These are phyloP conservation scores for Hirsutella thompsonii DNA, from an alignment of 2,329 filamentous ascomycete species.

Conservation along the genomic window DNA sequence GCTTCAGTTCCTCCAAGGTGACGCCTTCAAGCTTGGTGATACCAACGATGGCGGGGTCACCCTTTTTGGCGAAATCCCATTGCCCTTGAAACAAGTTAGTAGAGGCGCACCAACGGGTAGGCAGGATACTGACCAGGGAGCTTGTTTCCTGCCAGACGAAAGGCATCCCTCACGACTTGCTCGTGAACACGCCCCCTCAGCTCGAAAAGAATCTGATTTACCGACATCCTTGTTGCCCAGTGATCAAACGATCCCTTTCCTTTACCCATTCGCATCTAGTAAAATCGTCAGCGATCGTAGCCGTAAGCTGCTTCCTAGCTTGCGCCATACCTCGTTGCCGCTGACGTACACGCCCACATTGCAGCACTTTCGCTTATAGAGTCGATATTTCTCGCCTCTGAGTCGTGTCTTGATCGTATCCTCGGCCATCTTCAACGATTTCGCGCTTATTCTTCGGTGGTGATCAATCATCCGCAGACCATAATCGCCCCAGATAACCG, in stretches of 20 bases:
- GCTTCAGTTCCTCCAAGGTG: slow-evolving; percentile 72
- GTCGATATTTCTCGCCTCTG: slow-evolving; percentile 78
- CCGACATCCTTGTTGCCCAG: slow-evolving; percentile 81
- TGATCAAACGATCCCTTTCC: slow-evolving; percentile 96
- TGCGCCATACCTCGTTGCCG: slow-evolving; percentile 62
- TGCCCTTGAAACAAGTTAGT: slow-evolving; percentile 38
- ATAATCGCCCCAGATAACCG: slow-evolving; percentile 92
- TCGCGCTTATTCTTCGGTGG: slow-evolving; percentile 77
- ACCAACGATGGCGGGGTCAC: slow-evolving; percentile 79
- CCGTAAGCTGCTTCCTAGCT: neutral
- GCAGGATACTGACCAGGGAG: slow-evolving; percentile 56
- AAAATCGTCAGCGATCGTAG: neutral
- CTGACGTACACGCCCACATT: slow-evolving; percentile 93
- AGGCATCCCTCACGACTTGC: slow-evolving; percentile 85
- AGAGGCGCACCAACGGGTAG: neutral
- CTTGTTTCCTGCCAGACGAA: slow-evolving; percentile 88
- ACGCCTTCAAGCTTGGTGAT: slow-evolving; percentile 82
- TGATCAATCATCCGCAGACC: slow-evolving; percentile 89
- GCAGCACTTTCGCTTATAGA: slow-evolving; percentile 84
- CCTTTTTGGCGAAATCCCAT: slow-evolving; percentile 91
- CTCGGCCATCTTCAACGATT: slow-evolving; percentile 79
- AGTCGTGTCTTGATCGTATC: slow-evolving; percentile 85
- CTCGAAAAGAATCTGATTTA: slow-evolving; percentile 88
- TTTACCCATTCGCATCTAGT: slow-evolving; percentile 88
- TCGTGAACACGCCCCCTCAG: slow-evolving; percentile 87